Conservation (phyloP, 1,284 basidiomycete species). For the Puccinia triticina region DNA sequence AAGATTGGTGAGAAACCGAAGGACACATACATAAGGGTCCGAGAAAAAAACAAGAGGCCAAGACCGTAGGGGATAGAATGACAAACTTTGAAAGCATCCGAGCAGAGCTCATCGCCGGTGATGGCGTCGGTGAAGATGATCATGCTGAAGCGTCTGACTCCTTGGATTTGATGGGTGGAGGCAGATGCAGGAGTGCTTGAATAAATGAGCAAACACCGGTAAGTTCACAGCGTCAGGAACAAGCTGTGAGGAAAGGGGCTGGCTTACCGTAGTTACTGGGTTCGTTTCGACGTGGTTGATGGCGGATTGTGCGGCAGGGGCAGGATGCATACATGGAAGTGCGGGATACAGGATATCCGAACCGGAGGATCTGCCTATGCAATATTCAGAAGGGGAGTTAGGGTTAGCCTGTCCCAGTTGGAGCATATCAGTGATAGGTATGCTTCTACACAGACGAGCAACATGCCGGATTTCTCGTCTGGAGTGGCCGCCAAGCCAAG, state of each 20-base stretch:
- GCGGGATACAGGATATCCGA: conserved; percentile 8
- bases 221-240: not conserved
- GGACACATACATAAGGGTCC: not conserved
- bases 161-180: not conserved
- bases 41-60: not conserved
- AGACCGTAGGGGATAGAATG: not conserved
- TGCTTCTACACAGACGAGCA: too few species aligned
- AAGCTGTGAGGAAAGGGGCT: too few species aligned
- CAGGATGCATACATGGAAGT: too few species aligned
- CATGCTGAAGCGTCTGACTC: conserved; percentile 11
- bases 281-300: too few species aligned
- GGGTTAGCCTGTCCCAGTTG: not conserved
- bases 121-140: conserved; percentile 64
- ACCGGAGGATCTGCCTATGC: conserved; percentile 5
- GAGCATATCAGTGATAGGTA: not conserved
- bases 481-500: not conserved
- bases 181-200: not conserved
- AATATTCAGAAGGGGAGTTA: not conserved
- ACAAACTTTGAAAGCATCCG: conserved; percentile 81
- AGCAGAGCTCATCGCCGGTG: conserved; percentile 88
- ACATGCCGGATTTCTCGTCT: too few species aligned
- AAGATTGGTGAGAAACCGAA: not conserved
- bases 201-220: not conserved
- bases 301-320: too few species aligned
- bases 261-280: too few species aligned